Percentiles rank a stretch among this genome's conserved stretches.
Conservation (phyloP, 2,329 filamentous ascomycete species). For the Fusarium graminum region DNA sequence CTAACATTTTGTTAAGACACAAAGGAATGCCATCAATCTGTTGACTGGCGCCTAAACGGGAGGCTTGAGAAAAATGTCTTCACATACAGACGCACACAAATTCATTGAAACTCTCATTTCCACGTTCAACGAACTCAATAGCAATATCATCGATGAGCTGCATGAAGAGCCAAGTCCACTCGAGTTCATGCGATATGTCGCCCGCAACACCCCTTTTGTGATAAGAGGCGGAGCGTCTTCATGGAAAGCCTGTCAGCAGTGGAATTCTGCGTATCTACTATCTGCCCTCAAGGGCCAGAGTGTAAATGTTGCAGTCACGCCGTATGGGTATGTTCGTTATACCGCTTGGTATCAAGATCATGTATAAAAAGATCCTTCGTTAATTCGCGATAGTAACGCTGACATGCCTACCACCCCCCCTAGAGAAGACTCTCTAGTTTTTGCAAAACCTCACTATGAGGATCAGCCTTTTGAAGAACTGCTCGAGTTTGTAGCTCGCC, state of each 20-base stretch:
- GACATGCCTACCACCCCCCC: constrained; percentile 53
- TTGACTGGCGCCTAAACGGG: not conserved
- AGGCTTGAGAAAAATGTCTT: not conserved
- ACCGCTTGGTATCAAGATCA: not conserved
- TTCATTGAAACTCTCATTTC: constrained; percentile 67
- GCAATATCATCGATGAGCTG: constrained; percentile 70
- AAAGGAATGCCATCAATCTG: not conserved
- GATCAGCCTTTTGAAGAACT: constrained; percentile 72
- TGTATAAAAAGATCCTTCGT: not conserved
- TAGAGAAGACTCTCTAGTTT: constrained; percentile 57
- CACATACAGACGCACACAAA: constrained; percentile 22
- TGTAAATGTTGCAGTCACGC: constrained; percentile 85
- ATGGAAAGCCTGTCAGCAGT: constrained; percentile 74
- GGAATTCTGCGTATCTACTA: constrained; percentile 72
- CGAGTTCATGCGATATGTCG: constrained; percentile 83
- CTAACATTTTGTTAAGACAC: not conserved
- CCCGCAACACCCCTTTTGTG: constrained; percentile 80
- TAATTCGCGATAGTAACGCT: constrained; percentile 52
- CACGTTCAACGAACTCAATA: constrained; percentile 81
- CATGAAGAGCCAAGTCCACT: constrained; percentile 76
- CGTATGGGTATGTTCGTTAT: constrained; percentile 68
- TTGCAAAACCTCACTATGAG: constrained; percentile 80
- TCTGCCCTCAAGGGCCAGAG: constrained; percentile 64
- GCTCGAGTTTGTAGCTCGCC: constrained; percentile 69
- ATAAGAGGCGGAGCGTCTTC: constrained; percentile 71